A percentile compares a stretch with the other conserved stretches of the same genome.
Evolutionary conservation across 371 early-diverging fungal genomes (phyloP).

Genomic region (Blakeslea trispora): DNA sequence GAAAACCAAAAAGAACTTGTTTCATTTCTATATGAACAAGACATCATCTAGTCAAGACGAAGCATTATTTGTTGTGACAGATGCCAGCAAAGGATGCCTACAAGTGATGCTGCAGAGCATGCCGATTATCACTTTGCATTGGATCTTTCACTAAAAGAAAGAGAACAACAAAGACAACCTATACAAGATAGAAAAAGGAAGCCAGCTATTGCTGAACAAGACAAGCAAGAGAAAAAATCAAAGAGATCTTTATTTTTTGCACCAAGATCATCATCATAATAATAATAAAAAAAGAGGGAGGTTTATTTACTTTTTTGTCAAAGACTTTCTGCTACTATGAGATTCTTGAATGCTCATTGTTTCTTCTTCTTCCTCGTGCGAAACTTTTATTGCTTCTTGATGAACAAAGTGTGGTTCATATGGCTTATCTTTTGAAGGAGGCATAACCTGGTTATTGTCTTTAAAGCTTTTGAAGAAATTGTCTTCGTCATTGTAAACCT

Average conservation of each 20-base stretch:
- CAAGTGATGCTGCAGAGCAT: slow-evolving; percentile 39
- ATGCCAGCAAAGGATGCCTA: slow-evolving; percentile 33
- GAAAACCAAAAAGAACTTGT: background rate
- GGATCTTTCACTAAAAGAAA: slow-evolving; percentile 26
- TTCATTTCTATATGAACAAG: background rate
- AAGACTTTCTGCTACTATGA: slow-evolving; percentile 12
- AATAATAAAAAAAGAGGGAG: too few relatives aligned
- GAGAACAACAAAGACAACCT: slow-evolving; percentile 1
- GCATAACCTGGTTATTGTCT: too few relatives aligned
- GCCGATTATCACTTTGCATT: slow-evolving; percentile 56
- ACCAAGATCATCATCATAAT: slow-evolving; percentile 3
- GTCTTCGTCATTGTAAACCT: too few relatives aligned
- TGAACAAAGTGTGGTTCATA: too few relatives aligned
- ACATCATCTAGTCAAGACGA: background rate
- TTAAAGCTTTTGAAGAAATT: too few relatives aligned
- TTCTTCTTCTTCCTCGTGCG: too few relatives aligned
- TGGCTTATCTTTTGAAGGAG: too few relatives aligned
- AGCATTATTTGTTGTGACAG: slow-evolving; percentile 34
- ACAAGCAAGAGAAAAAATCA: background rate
- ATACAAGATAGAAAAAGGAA: background rate
- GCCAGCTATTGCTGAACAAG: background rate
- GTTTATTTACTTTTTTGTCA: slow-evolving; percentile 5
- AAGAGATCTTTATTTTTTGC: slow-evolving; percentile 10
- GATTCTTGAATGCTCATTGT: slow-evolving; percentile 12
- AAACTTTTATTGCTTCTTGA: too few relatives aligned